Percentiles rank a stretch among this genome's conserved stretches.
These are phyloP conservation scores for Westerdykella ornata DNA, from an alignment of 2,329 filamentous ascomycete species.

Conservation along the genomic window DNA sequence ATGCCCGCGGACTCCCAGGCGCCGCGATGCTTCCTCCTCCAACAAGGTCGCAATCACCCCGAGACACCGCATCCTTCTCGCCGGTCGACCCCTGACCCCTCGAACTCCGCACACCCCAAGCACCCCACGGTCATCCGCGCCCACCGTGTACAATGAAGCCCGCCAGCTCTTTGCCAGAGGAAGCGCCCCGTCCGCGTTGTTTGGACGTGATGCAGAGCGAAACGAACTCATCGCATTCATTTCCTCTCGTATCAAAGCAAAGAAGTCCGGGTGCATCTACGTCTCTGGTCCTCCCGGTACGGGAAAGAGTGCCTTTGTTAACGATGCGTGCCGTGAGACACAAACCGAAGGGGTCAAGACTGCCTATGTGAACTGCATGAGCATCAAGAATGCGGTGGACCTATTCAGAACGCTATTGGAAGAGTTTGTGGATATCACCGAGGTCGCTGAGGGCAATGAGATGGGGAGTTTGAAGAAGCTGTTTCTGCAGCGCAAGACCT, in stretches of 20 bases:
- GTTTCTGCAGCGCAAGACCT: conserved; percentile 56
- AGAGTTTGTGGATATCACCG: conserved; percentile 54
- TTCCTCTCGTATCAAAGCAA: conserved; percentile 52
- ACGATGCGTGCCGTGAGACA: conserved; percentile 63
- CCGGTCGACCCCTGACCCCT: conserved; percentile 67
- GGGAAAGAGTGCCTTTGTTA: conserved; percentile 91
- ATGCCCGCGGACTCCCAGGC: conserved; percentile 65
- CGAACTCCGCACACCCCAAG: conserved; percentile 69
- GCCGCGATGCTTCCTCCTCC: conserved; percentile 68
- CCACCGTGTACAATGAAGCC: conserved; percentile 79
- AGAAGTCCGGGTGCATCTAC: conserved; percentile 75
- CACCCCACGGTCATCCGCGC: conserved; percentile 57
- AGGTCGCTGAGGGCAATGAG: conserved; percentile 60
- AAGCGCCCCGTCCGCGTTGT: conserved; percentile 63
- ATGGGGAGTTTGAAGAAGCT: conserved; percentile 61
- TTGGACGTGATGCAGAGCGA: conserved; percentile 67
- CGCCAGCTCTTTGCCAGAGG: conserved; percentile 81
- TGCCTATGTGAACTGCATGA: conserved; percentile 93
- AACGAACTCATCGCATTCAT: conserved; percentile 65
- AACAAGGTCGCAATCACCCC: conserved; percentile 68
- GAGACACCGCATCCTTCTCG: conserved; percentile 72
- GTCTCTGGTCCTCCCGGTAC: conserved; percentile 94
- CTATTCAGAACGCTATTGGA: conserved; percentile 74
- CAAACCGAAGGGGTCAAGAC: conserved; percentile 54
- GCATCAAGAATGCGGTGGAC: conserved; percentile 80